A percentile compares a stretch with the other conserved stretches of the same genome.
Conservation (phyloP, 768 basidiomycete genomes). For the Naganishia kalamii region DNA sequence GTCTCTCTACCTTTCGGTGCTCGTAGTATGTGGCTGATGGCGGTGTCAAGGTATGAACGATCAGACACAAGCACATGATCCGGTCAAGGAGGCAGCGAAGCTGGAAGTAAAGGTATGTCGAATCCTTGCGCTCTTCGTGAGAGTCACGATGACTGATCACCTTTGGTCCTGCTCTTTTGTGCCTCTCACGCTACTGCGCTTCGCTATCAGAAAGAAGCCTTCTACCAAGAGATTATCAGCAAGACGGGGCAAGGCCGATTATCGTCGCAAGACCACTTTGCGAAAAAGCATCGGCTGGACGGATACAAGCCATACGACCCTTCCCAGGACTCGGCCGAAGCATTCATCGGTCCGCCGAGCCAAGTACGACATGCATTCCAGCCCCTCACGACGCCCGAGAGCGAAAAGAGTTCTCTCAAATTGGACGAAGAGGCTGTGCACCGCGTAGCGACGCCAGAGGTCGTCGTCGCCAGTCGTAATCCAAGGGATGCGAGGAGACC, state of each 20-base stretch:
- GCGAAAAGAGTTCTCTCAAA: background rate
- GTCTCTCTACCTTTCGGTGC: background rate
- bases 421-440: background rate
- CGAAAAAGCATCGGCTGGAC: background rate
- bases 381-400: background rate
- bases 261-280: background rate
- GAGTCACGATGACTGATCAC: background rate
- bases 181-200: background rate
- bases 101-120: background rate
- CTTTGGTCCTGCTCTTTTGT: background rate
- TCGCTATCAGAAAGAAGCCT: constrained; percentile 1
- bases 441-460: background rate
- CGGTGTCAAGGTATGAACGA: background rate
- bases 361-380: background rate
- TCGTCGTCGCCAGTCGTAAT: background rate
- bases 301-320: background rate
- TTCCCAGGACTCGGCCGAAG: background rate
- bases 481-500: background rate
- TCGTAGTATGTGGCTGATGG: background rate
- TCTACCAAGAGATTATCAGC: constrained; percentile 6
- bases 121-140: background rate
- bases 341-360: background rate
- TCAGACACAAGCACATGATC: background rate
- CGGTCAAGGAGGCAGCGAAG: background rate
- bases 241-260: background rate